Evolutionary conservation across 768 basidiomycete genomes (phyloP).

Genomic region (Russula sp.): DNA sequence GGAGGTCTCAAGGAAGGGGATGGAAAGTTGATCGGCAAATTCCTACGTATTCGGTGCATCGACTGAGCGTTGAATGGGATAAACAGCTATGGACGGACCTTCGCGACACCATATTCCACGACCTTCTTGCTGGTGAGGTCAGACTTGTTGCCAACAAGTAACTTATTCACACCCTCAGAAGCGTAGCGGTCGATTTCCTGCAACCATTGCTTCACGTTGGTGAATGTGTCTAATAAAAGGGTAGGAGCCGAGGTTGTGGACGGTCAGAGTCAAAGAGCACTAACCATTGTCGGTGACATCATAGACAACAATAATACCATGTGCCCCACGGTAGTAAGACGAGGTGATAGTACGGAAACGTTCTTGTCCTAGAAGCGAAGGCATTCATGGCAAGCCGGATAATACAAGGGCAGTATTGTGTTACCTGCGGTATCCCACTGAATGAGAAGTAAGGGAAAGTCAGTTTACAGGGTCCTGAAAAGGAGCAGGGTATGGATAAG

Average conservation of each 20-base stretch:
- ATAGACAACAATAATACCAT: constrained; percentile 98
- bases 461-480: constrained; percentile 17
- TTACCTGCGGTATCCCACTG: constrained; percentile 97
- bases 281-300: constrained; percentile 91
- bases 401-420: constrained; percentile 22
- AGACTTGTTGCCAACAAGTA: constrained; percentile 98
- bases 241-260: constrained; percentile 9
- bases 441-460: constrained; percentile 17
- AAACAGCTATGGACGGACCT: constrained; percentile 41
- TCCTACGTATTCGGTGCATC: constrained; percentile 43
- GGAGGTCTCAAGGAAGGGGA: constrained; percentile 98
- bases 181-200: constrained; percentile 95
- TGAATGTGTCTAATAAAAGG: constrained; percentile 67
- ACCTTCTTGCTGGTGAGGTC: constrained; percentile 97
- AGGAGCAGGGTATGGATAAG: neutral
- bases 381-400: neutral
- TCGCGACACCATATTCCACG: constrained; percentile 82
- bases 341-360: constrained; percentile 98
- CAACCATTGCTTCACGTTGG: constrained; percentile 93
- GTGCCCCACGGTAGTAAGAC: constrained; percentile 98
- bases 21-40: constrained; percentile 89
- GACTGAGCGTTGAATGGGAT: constrained; percentile 5
- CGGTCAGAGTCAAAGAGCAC: constrained; percentile 17
- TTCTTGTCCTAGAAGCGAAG: constrained; percentile 70
- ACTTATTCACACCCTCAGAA: constrained; percentile 97